phyloP scores from a whole-genome alignment of 2,329 filamentous ascomycete species.

The Colletotrichum noveboracense region DNA sequence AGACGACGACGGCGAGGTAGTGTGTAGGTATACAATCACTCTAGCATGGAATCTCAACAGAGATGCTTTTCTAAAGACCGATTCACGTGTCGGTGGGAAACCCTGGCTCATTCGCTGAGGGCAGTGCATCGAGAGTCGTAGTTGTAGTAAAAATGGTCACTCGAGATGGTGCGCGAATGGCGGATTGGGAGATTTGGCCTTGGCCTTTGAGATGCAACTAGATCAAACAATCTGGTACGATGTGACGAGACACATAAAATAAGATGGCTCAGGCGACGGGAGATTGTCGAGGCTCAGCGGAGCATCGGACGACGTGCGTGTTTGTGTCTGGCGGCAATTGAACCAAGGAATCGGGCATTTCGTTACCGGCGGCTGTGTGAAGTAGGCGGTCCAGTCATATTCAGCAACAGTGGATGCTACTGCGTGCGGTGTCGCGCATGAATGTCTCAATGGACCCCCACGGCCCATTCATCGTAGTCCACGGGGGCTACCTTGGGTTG shows the following conservation, averaged over 20 bases:
- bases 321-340: neutral
- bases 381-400: neutral
- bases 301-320: neutral
- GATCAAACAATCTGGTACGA: neutral
- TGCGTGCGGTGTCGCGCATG: neutral
- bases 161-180: neutral
- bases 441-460: neutral
- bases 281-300: neutral
- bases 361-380: accelerated
- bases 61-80: too few species aligned
- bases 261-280: neutral
- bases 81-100: too few species aligned
- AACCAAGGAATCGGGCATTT: neutral
- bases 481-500: neutral
- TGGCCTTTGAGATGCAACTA: neutral
- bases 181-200: neutral
- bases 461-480: neutral
- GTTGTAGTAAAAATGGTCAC: too few species aligned
- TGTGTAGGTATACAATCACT: too few species aligned
- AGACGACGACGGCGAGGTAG: too few species aligned
- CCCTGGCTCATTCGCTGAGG: too few species aligned
- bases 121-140: too few species aligned
- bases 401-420: neutral
- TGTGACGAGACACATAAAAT: neutral
- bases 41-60: too few species aligned